Percentiles rank a stretch among this genome's conserved stretches.
phyloP scores from a whole-genome alignment of 2,329 filamentous ascomycete genomes.

The Alternaria sp. region DNA sequence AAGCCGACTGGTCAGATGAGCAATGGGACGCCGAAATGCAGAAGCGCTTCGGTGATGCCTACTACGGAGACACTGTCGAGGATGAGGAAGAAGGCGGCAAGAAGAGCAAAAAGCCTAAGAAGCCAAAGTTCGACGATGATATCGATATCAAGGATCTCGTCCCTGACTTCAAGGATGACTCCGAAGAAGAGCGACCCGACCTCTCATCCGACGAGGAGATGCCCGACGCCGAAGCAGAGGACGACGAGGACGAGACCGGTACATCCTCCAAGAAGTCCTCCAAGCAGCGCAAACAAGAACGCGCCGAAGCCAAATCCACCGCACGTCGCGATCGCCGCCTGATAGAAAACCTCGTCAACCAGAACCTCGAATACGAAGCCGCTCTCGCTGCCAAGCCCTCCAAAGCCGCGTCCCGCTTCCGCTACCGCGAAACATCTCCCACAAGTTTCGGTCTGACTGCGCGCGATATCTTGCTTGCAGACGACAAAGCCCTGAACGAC shows the following conservation, averaged over 20 bases:
- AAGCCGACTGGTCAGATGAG: conserved; percentile 86
- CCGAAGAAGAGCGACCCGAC: conserved; percentile 73
- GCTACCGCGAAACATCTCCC: conserved; percentile 93
- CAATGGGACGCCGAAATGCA: conserved; percentile 92
- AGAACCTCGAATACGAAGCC: conserved; percentile 75
- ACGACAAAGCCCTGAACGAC: conserved; percentile 83
- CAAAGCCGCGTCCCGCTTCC: conserved; percentile 68
- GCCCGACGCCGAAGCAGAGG: conserved; percentile 52
- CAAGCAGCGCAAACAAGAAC: conserved; percentile 56
- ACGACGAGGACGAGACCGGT: conserved; percentile 37
- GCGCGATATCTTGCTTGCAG: conserved; percentile 88
- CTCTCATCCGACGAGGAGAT: conserved; percentile 63
- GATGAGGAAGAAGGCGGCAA: conserved; percentile 45
- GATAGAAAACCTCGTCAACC: conserved; percentile 85
- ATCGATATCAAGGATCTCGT: conserved; percentile 95
- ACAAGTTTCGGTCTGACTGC: conserved; percentile 87
- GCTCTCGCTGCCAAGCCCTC: conserved; percentile 59
- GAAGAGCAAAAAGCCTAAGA: conserved; percentile 67
- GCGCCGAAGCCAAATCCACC: conserved; percentile 68
- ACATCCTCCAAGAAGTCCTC: conserved; percentile 45
- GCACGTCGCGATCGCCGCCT: conserved; percentile 81
- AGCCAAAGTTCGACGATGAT: conserved; percentile 94
- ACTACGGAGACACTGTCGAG: conserved; percentile 72
- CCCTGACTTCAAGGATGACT: conserved; percentile 79
- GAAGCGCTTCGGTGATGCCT: conserved; percentile 85